Percentiles rank a stretch among this genome's conserved stretches.
Conservation (phyloP, 2,329 filamentous ascomycete genomes). For the Pseudogymnoascus sp. region DNA sequence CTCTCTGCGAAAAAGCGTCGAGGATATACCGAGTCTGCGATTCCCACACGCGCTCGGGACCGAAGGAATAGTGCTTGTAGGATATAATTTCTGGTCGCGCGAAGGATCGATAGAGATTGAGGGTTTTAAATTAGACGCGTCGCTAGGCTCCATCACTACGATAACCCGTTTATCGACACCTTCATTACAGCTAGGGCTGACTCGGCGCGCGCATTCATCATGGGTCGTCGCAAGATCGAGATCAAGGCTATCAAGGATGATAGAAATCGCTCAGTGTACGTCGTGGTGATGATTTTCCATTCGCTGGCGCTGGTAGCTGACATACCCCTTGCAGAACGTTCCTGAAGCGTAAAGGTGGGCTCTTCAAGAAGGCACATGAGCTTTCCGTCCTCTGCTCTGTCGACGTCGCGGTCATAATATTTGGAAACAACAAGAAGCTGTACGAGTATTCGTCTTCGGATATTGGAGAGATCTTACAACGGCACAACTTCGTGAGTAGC, state of each 20-base stretch:
- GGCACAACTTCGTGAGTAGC: constrained; percentile 79
- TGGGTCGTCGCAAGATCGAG: constrained; percentile 99
- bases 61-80: neutral
- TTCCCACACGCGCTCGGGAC: neutral
- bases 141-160: neutral
- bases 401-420: constrained; percentile 97
- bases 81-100: constrained; percentile 1
- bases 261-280: constrained; percentile 94
- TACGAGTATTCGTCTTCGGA: constrained; percentile 95
- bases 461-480: constrained; percentile 80
- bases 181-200: neutral
- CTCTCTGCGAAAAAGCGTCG: neutral
- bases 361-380: constrained; percentile 99
- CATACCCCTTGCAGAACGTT: constrained; percentile 60
- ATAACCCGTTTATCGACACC: neutral
- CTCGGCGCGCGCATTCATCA: constrained; percentile 37
- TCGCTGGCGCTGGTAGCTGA: constrained; percentile 13
- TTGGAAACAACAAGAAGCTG: constrained; percentile 97
- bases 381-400: constrained; percentile 95
- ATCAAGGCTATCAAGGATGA: constrained; percentile 99
- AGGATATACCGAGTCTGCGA: constrained; percentile 5
- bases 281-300: constrained; percentile 19
- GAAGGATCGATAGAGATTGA: constrained; percentile 6
- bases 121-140: neutral
- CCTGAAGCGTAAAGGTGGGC: constrained; percentile 92